A percentile compares a stretch with the other conserved stretches of the same genome.
These are phyloP conservation scores for Pseudomassariella vexata DNA, from an alignment of 2,329 filamentous ascomycete genomes.

Conservation along the genomic window DNA sequence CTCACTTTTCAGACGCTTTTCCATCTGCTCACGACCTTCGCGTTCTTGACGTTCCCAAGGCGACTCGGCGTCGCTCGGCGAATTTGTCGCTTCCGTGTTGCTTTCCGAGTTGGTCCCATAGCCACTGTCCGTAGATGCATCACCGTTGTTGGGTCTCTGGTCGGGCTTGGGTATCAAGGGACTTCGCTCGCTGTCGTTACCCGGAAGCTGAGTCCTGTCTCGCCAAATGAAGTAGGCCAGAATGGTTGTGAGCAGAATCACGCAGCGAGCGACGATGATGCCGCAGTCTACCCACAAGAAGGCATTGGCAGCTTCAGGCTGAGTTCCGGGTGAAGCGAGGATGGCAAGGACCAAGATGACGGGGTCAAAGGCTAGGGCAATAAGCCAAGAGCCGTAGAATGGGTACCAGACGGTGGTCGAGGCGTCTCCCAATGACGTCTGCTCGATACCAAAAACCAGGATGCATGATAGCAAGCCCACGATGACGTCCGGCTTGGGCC, in stretches of 20 bases:
- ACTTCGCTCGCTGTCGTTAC: slow-evolving; percentile 49
- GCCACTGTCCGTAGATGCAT: slow-evolving; percentile 24
- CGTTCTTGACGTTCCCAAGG: slow-evolving; percentile 48
- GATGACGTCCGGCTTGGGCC: slow-evolving; percentile 39
- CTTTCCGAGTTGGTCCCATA: slow-evolving; percentile 37
- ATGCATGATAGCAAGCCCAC: slow-evolving; percentile 57
- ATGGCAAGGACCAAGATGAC: slow-evolving; percentile 34
- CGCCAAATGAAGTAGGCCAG: slow-evolving; percentile 20
- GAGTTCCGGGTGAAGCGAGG: slow-evolving; percentile 13
- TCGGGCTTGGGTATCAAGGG: slow-evolving; percentile 46
- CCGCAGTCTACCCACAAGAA: slow-evolving; percentile 22
- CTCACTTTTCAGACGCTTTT: slow-evolving; percentile 65
- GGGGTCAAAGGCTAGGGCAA: slow-evolving; percentile 53
- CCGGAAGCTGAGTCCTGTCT: slow-evolving; percentile 13
- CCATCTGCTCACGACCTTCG: slow-evolving; percentile 51
- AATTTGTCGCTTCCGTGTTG: slow-evolving; percentile 22
- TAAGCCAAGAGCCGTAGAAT: slow-evolving; percentile 55
- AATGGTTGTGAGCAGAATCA: slow-evolving; percentile 21
- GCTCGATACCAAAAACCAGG: slow-evolving; percentile 57
- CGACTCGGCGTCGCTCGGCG: slow-evolving; percentile 40
- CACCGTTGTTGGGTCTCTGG: slow-evolving; percentile 18
- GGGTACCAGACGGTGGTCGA: slow-evolving; percentile 54
- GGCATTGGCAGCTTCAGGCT: no score
- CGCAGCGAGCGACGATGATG: slow-evolving; percentile 25
- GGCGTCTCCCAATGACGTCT: slow-evolving; percentile 46